Conservation (phyloP, 2,329 filamentous ascomycete genomes). For the Sporothrix mexicana region DNA sequence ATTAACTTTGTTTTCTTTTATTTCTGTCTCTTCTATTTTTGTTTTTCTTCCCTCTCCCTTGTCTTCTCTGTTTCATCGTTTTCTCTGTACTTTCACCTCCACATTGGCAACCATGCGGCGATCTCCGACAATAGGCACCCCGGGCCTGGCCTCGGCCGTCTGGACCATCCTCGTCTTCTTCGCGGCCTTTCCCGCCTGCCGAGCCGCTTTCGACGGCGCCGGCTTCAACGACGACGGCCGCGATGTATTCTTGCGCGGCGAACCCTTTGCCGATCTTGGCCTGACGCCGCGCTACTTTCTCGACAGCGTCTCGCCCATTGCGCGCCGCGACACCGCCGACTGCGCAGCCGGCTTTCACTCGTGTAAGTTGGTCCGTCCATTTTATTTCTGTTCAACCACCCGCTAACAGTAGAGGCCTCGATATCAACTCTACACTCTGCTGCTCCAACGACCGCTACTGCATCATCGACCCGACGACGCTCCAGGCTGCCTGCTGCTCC, state of each 20-base stretch:
- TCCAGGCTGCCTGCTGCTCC: conserved; percentile 43
- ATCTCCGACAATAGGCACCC: conserved; percentile 6
- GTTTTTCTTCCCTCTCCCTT: not conserved
- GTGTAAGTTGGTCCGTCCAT: conserved; percentile 28
- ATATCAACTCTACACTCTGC: conserved; percentile 41
- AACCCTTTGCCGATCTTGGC: conserved; percentile 6
- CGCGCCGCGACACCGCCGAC: conserved; percentile 30
- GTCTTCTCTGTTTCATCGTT: not conserved
- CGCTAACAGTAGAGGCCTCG: conserved; percentile 37
- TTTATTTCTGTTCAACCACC: too few relatives aligned
- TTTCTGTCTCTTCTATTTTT: not conserved
- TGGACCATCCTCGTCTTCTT: not conserved
- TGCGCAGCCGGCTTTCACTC: conserved; percentile 37
- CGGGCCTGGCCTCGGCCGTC: not conserved
- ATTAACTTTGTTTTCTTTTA: not conserved
- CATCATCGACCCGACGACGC: conserved; percentile 41
- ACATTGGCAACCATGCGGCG: conserved; percentile 16
- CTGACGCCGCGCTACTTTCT: conserved; percentile 31
- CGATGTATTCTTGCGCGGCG: not conserved
- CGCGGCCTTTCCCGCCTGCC: not conserved
- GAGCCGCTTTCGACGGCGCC: not conserved
- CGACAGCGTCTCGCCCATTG: conserved; percentile 20
- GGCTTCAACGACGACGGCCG: not conserved
- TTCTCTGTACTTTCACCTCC: not conserved
- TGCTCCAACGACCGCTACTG: conserved; percentile 43